Conservation (phyloP, 805 yeast species). For the Metschnikowia rubicola region DNA sequence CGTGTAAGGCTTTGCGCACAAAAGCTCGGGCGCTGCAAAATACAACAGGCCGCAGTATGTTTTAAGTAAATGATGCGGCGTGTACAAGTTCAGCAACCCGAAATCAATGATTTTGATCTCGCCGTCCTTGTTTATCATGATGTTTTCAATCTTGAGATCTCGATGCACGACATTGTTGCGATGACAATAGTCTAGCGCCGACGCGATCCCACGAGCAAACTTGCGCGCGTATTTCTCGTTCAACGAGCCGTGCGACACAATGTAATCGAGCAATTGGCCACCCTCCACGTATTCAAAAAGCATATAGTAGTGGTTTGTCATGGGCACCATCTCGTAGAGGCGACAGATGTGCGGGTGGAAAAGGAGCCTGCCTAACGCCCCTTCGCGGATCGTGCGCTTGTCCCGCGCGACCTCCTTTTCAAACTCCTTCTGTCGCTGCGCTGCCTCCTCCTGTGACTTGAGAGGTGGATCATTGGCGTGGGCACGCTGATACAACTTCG, state of each 20-base stretch:
- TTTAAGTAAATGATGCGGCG: constrained; percentile 66
- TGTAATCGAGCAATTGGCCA: constrained; percentile 95
- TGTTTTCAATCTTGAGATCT: constrained; percentile 93
- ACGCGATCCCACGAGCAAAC: constrained; percentile 91
- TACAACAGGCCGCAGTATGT: constrained; percentile 97
- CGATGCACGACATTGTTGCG: constrained; percentile 93
- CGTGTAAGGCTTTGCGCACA: constrained; percentile 85
- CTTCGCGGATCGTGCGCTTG: constrained; percentile 89
- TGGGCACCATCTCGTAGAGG: constrained; percentile 87
- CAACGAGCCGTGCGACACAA: constrained; percentile 91
- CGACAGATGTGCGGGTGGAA: constrained; percentile 92
- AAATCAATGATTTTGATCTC: constrained; percentile 95
- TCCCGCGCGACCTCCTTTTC: constrained; percentile 88
- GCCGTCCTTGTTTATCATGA: constrained; percentile 89
- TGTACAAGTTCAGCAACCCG: constrained; percentile 86
- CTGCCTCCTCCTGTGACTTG: constrained; percentile 51
- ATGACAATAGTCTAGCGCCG: constrained; percentile 92
- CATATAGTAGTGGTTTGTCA: constrained; percentile 97
- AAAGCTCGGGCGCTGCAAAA: constrained; percentile 96
- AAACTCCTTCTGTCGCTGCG: constrained; percentile 62
- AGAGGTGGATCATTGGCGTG: constrained; percentile 70
- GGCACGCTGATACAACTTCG: constrained; percentile 67
- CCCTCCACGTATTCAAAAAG: constrained; percentile 95
- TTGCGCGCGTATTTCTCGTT: constrained; percentile 92
- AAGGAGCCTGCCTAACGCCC: constrained; percentile 84